Evolutionary conservation across 352 stramenopile species (phyloP).

Genomic region (Phytophthora pini): DNA sequence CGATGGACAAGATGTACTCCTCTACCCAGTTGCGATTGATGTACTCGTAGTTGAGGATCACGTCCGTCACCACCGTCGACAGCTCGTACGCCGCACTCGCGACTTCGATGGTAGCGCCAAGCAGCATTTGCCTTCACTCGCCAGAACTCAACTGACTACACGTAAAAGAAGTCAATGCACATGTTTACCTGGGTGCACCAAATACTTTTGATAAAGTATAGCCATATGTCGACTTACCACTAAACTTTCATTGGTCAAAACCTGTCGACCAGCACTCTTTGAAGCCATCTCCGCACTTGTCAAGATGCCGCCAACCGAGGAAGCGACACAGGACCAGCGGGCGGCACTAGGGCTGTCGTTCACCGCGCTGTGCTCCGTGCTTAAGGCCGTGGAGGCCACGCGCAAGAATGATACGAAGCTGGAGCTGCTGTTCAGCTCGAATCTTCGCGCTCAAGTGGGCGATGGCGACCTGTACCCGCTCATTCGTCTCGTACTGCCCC

Average conservation of each 20-base stretch:
- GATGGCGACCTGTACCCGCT: constrained; percentile 75
- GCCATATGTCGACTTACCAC: too few relatives aligned
- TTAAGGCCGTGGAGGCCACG: constrained; percentile 74
- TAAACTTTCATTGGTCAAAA: constrained; percentile 23
- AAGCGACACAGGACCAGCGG: constrained; percentile 8
- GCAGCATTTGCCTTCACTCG: constrained; percentile 12
- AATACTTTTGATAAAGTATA: background rate
- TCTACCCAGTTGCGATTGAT: constrained; percentile 72
- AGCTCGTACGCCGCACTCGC: constrained; percentile 62
- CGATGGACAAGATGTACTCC: constrained; percentile 77
- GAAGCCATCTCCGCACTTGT: background rate
- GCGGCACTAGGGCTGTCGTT: constrained; percentile 66
- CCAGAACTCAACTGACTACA: background rate
- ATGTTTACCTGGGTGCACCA: background rate
- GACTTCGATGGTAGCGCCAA: constrained; percentile 47
- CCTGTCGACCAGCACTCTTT: constrained; percentile 10
- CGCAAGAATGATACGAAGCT: constrained; percentile 81
- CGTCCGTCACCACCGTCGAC: constrained; percentile 72
- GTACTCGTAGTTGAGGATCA: constrained; percentile 81
- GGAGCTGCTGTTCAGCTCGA: constrained; percentile 74
- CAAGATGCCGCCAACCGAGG: constrained; percentile 2
- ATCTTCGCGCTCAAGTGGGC: constrained; percentile 59
- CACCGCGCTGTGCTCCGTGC: constrained; percentile 70
- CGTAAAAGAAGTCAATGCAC: constrained; percentile 4
- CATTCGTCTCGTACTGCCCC: constrained; percentile 74